A percentile compares a stretch with the other conserved stretches of the same genome.
phyloP scores from a whole-genome alignment of 495 filamentous ascomycete species.

The Hypoxylon rickii region DNA sequence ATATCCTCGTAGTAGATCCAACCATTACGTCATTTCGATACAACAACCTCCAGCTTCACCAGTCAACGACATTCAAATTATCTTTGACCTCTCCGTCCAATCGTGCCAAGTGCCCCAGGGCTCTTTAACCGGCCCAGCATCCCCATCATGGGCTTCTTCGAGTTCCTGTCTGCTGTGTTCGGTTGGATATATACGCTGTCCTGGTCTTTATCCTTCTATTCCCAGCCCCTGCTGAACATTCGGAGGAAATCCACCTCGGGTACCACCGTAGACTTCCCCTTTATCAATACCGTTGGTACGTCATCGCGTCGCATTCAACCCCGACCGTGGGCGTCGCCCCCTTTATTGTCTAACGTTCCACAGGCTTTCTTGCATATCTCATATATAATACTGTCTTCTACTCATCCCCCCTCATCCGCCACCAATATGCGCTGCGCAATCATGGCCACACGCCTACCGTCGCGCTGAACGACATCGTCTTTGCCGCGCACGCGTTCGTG shows the following conservation, averaged over 20 bases:
- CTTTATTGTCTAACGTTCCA: slow-evolving; percentile 26
- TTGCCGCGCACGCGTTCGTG: slow-evolving; percentile 75
- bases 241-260: slow-evolving; percentile 75
- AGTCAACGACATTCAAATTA: too few relatives aligned
- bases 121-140: slow-evolving; percentile 17
- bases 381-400: slow-evolving; percentile 74
- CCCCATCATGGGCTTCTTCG: slow-evolving; percentile 43
- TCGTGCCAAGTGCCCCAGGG: too few relatives aligned
- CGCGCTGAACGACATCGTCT: slow-evolving; percentile 85
- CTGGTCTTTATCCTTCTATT: slow-evolving; percentile 92
- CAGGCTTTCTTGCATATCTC: slow-evolving; percentile 78
- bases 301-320: slow-evolving; percentile 33
- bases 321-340: not conserved
- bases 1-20: too few relatives aligned
- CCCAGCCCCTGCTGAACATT: slow-evolving; percentile 80
- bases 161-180: slow-evolving; percentile 55
- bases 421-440: slow-evolving; percentile 85
- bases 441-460: slow-evolving; percentile 76
- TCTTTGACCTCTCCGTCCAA: too few relatives aligned
- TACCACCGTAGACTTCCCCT: slow-evolving; percentile 82
- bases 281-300: slow-evolving; percentile 75
- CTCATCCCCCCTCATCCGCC: slow-evolving; percentile 74
- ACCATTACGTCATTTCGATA: too few relatives aligned
- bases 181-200: slow-evolving; percentile 68
- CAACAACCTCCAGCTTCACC: too few relatives aligned